Base-by-base conservation (phyloP, 768 basidiomycete species). In the Pluteus cervinus region DNA sequence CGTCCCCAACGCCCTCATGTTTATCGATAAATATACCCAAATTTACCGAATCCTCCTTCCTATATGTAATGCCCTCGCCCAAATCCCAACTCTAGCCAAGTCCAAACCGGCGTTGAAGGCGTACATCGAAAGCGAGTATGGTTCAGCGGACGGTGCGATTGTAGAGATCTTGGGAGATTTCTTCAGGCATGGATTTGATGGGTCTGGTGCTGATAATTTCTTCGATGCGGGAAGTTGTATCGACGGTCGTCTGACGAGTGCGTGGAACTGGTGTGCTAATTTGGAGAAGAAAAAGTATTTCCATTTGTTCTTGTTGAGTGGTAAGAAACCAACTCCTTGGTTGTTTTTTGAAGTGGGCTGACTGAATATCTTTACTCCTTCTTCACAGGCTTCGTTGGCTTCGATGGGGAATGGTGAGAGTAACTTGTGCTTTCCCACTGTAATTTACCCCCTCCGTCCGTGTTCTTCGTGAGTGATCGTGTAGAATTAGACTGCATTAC, bases 21-120 rank as follows among this genome's bases (percentile, higher is more conserved):
- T 91, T 70, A 88, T 90, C 49, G 86, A 91, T 71, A 91, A 91
- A 55, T 91, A 91, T 61, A 87, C 87, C 9, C 88, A 91, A 54
- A 84, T 91, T 33, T 91, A 90, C 61, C 83, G 88, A 48, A 91
- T 91, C 52, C 76, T 90, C 15, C 69, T 90, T 17, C 88, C 88
- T 4, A 84, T 91, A 41, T 89, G 86, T 65, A 90, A 83, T 47
- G 77, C 86, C 20, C 71, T 91, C 36, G 67, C 70, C 3, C 81
- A 87, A 44, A 83, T 90, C 41, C 77, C 82, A 10, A 49, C 52
- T n/a, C 62, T 90, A 15, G 65, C 69, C 5, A n/a, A n/a, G n/a
- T 63, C 73, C 35, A 86, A 80, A 45, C 84, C 86, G 11, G 80
- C 84, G 7, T 51, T 91, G 22, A 69, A 67, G 17, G 76, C 77